Evolutionary conservation across 1,284 basidiomycete species (phyloP).

Genomic region (Ceratobasidium sp.): DNA sequence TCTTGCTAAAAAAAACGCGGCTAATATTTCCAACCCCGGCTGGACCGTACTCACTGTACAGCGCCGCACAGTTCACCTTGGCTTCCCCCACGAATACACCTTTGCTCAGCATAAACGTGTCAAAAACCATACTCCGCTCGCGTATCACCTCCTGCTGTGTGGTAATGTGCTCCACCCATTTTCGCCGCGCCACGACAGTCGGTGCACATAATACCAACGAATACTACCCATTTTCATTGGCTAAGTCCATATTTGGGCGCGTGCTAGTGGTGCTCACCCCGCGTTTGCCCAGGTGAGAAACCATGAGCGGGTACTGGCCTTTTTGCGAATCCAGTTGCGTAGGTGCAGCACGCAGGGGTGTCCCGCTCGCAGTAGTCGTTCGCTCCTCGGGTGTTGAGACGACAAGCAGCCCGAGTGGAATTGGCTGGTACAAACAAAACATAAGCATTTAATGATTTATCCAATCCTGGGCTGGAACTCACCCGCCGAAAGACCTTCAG

Average conservation of each 20-base stretch:
- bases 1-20: too few relatives aligned
- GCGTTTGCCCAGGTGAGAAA: slow-evolving; percentile 92
- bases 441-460: not conserved
- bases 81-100: slow-evolving; percentile 86
- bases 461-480: slow-evolving; percentile 54
- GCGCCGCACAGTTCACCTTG: slow-evolving; percentile 93
- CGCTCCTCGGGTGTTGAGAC: slow-evolving; percentile 86
- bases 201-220: slow-evolving; percentile 93
- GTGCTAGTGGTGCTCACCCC: slow-evolving; percentile 56
- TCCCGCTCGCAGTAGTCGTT: slow-evolving; percentile 35
- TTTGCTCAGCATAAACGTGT: slow-evolving; percentile 86
- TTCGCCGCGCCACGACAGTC: slow-evolving; percentile 85
- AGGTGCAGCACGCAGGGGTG: slow-evolving; percentile 22
- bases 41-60: slow-evolving; percentile 76
- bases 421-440: slow-evolving; percentile 72
- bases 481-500: slow-evolving; percentile 94
- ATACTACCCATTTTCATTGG: slow-evolving; percentile 59
- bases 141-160: slow-evolving; percentile 89
- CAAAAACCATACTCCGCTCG: slow-evolving; percentile 88
- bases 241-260: not conserved
- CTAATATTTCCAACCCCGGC: too few relatives aligned
- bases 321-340: slow-evolving; percentile 60
- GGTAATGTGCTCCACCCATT: slow-evolving; percentile 94
- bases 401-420: slow-evolving; percentile 93
- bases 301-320: slow-evolving; percentile 91